Evolutionary conservation across 805 yeast species (phyloP), one percentile per base, ranked within the genome.

Genomic region (Lipomyces japonicus): DNA sequence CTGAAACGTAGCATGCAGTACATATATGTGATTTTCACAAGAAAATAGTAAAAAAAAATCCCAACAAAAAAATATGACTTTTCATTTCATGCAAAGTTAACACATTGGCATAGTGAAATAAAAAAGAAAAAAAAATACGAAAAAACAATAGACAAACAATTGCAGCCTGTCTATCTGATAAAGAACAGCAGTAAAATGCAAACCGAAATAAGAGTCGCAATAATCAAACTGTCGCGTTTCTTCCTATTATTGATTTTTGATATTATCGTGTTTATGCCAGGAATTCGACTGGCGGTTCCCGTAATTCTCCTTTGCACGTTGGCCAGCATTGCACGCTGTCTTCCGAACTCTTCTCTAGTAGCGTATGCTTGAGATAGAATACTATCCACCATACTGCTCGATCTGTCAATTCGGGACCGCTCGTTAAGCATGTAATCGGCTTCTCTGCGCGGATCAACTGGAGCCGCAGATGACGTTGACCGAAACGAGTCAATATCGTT

Each of bases 201-300:
- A 26, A 77, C 50, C 2, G 87, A 75, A 26, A 90, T 82, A 44
- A 93, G 75, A 2, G 75, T 60, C 1, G 95, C 91, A 63, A 91
- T 68, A n/a, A 91, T 84, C 25, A 91, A 65, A 21, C 95, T 82
- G 66, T 93, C 95, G 50, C 96, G 79, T 71, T 82, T 86, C 67
- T 90, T 83, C 62, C 97, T 76, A 2, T 95, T 83, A 66, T 89
- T 89, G 58, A 91, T 90, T 67, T 83, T 84, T 7, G 82, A 71
- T 26, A 91, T 79, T 48, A 91, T 65, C 5, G 79, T 78, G 63
- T 83, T 85, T 40, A 91, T 71, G 0, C 97, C 97, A 0, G 98
- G 98, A 42, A 93, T 76, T 34, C 77, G 71, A 61, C 78, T 79
- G 40, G 89, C 69, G 1, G 86, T 73, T 37, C 75, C 75, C 52